phyloP scores from a whole-genome alignment of 345 rosid genomes.

The Citrus medica region DNA sequence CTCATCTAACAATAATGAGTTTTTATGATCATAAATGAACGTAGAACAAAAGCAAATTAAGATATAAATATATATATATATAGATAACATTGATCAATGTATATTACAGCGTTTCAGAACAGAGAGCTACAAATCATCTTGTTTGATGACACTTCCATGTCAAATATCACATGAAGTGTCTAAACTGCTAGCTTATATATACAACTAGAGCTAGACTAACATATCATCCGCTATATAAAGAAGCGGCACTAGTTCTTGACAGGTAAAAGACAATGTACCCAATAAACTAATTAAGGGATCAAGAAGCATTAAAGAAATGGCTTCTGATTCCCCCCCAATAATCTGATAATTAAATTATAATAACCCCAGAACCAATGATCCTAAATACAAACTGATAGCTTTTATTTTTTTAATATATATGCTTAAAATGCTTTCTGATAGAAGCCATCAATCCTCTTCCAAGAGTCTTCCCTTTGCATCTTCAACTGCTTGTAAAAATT shows the following conservation, averaged over 20 bases:
- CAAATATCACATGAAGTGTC: conserved; percentile 17
- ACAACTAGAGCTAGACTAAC: not conserved
- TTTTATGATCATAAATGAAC: not conserved
- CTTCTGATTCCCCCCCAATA: not conserved
- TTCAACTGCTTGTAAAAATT: conserved; percentile 65
- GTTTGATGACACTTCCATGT: conserved; percentile 8
- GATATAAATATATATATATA: not conserved
- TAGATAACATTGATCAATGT: not conserved
- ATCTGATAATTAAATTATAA: not conserved
- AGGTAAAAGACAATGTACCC: no score
- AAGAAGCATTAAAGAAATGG: conserved; percentile 11
- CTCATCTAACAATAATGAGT: no score
- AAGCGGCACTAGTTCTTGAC: not conserved
- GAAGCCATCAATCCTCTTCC: conserved; percentile 49
- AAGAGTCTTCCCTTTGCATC: conserved; percentile 69
- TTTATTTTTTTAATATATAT: not conserved
- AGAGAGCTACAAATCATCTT: not conserved
- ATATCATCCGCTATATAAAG: not conserved
- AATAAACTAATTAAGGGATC: not conserved
- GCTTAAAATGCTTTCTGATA: conserved; percentile 41
- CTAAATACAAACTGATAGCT: no score
- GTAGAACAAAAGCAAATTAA: not conserved
- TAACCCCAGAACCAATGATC: conserved; percentile 14
- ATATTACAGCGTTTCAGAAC: not conserved
- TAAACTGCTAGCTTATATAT: not conserved